Evolutionary conservation across 371 early-diverging fungal species (phyloP).

Genomic region (Chytridiales sp.): DNA sequence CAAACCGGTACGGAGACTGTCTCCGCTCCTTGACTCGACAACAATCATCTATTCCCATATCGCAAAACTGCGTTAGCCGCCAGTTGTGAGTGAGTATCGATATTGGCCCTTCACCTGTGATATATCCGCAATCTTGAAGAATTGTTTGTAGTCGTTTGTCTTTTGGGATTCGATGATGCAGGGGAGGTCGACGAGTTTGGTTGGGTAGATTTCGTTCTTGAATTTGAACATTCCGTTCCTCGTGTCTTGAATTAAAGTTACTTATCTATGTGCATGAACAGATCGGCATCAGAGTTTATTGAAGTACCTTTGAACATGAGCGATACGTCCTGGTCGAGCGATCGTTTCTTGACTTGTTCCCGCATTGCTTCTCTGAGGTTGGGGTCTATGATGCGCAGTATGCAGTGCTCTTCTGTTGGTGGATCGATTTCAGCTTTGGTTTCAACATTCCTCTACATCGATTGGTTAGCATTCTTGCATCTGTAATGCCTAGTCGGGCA

Average conservation of each 20-base stretch:
- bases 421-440: constrained; percentile 25
- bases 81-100: too few species aligned
- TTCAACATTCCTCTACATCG: too few species aligned
- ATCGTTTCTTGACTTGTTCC: constrained; percentile 66
- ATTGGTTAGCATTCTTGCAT: too few species aligned
- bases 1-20: not conserved
- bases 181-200: constrained; percentile 88
- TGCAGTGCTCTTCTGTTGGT: constrained; percentile 49
- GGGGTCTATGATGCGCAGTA: constrained; percentile 73
- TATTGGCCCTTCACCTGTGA: constrained; percentile 55
- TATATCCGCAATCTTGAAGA: constrained; percentile 97
- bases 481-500: too few species aligned
- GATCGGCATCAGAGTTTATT: constrained; percentile 1
- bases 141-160: constrained; percentile 91
- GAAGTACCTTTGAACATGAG: constrained; percentile 47
- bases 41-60: constrained; percentile 33
- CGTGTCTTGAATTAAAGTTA: constrained; percentile 56
- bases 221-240: constrained; percentile 70
- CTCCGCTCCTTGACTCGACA: constrained; percentile 13
- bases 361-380: constrained; percentile 62
- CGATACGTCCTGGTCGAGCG: constrained; percentile 65
- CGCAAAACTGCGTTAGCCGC: too few species aligned
- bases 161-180: constrained; percentile 96
- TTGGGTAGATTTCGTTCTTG: constrained; percentile 57
- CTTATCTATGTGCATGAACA: not conserved